Base-by-base conservation (phyloP, 2,329 filamentous ascomycete genomes). In the Diaporthe helianthi region DNA sequence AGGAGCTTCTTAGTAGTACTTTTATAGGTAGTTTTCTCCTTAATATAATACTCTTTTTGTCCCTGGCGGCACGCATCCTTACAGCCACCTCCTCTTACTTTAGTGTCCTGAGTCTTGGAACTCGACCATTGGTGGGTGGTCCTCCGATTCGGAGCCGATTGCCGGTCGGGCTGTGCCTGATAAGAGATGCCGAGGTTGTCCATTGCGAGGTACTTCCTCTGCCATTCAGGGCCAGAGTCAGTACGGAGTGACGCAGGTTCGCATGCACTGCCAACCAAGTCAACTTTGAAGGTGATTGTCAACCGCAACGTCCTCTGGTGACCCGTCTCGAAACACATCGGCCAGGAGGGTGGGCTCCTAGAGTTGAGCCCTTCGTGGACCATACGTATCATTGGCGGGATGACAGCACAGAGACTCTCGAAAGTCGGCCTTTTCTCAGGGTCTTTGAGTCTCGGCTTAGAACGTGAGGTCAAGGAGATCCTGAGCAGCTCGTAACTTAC, bases 91-190 rank as follows among this genome's bases (percentile, higher is more conserved):
- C n/a, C n/a, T n/a, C n/a, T n/a, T n/a, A n/a, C n/a, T n/a, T n/a
- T 51, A 22, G 65, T 68, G 29, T 7, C 36, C 55, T 4, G 10
- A 60, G 29, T 19, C 41, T 38, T 46, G 31, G 26, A 36, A 9
- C 2, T n/a, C 52, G 31, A 17, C n/a, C n/a, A n/a, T n/a, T n/a
- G n/a, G 22, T 19, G n/a, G 19, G 31, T 19, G 15, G 36, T 38
- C 26, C n/a, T 60, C 24, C 46, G 24, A 53, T 38, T 41, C 61
- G 49, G 49, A 63, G 44, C 58, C 58, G 58, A 63, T 63, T 63
- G 58, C 58, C 58, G 58, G 58, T 44, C 58, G 29, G 44, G 44
- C 41, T 61, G 26, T 63, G 47, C 26, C 44, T 49, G 58, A 63
- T 63, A 36, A 49, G 58, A 47, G 47, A 63, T 63, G 58, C 58